Evolutionary conservation across 345 rosid genomes (phyloP).

Genomic region (Dimocarpus longan): DNA sequence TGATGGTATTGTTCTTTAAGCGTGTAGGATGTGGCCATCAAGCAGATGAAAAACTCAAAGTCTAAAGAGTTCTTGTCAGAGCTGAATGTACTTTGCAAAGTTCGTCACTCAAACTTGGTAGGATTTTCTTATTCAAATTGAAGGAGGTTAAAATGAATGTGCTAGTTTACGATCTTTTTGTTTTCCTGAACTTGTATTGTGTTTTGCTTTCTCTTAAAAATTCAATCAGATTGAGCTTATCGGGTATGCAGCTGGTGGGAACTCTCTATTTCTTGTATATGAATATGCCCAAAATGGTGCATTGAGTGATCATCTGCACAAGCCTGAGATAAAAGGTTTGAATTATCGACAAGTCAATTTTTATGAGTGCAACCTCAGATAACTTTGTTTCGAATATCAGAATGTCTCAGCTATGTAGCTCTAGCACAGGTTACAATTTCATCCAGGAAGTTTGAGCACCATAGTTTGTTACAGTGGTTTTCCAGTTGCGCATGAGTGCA

Average conservation of each 20-base stretch:
- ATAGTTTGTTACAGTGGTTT: background rate
- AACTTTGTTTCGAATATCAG: background rate
- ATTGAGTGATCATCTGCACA: slow-evolving; percentile 38
- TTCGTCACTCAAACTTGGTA: slow-evolving; percentile 44
- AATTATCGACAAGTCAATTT: background rate
- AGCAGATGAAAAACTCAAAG: slow-evolving; percentile 42
- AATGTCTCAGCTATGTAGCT: background rate
- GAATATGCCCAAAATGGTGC: slow-evolving; percentile 44
- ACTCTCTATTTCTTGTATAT: slow-evolving; percentile 42
- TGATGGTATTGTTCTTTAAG: background rate
- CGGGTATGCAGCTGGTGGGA: slow-evolving; percentile 40
- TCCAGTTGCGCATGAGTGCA: background rate
- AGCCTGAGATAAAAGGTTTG: slow-evolving; percentile 22
- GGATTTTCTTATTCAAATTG: background rate
- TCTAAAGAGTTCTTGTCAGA: slow-evolving; percentile 44
- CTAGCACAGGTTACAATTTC: background rate
- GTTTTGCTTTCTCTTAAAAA: background rate
- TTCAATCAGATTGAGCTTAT: slow-evolving; percentile 35
- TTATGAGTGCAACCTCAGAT: background rate
- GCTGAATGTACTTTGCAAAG: slow-evolving; percentile 38
- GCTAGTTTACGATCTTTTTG: background rate
- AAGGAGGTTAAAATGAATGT: background rate
- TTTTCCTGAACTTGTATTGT: background rate
- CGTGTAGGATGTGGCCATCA: slow-evolving; percentile 43
- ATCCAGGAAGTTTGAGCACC: background rate